Conservation (phyloP, 345 rosid species). For the Aquilaria malaccensis region DNA sequence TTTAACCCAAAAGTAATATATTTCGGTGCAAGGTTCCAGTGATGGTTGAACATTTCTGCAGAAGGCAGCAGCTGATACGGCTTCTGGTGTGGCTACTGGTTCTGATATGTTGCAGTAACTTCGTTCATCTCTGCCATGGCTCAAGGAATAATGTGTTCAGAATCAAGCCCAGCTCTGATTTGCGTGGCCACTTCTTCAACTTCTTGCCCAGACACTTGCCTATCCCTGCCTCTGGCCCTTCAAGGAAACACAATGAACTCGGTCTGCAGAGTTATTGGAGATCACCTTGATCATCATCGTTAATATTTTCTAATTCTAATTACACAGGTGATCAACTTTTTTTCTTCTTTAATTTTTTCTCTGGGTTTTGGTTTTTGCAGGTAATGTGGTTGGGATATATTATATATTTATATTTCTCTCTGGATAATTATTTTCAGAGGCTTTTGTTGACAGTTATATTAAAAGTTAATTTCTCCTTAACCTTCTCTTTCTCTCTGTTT, state of each 20-base stretch:
- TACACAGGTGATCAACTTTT: slow-evolving; percentile 18
- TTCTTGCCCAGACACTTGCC: slow-evolving; percentile 80
- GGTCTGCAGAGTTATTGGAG: slow-evolving; percentile 53
- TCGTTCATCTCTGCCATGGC: slow-evolving; percentile 27
- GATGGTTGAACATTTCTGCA: slow-evolving; percentile 28
- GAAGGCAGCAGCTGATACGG: slow-evolving; percentile 19
- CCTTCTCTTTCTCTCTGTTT: neutral
- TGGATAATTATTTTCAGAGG: slow-evolving; percentile 10
- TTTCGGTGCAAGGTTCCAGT: neutral
- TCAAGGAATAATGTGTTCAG: slow-evolving; percentile 45
- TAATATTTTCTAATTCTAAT: neutral
- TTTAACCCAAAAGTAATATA: too few species aligned
- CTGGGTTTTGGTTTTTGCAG: slow-evolving; percentile 7
- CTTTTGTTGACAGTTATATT: slow-evolving; percentile 1
- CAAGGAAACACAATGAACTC: slow-evolving; percentile 82
- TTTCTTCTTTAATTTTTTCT: neutral
- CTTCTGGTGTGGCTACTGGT: slow-evolving; percentile 13
- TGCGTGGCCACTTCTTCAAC: slow-evolving; percentile 55
- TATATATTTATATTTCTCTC: neutral
- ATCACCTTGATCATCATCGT: slow-evolving; percentile 30
- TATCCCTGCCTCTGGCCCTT: slow-evolving; percentile 85
- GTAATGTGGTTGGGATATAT: too few species aligned
- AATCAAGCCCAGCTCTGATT: slow-evolving; percentile 24
- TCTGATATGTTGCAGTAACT: slow-evolving; percentile 10
- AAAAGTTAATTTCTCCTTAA: neutral